Conservation (phyloP, 164 flowering plant genomes). For the Buxus sempervirens region DNA sequence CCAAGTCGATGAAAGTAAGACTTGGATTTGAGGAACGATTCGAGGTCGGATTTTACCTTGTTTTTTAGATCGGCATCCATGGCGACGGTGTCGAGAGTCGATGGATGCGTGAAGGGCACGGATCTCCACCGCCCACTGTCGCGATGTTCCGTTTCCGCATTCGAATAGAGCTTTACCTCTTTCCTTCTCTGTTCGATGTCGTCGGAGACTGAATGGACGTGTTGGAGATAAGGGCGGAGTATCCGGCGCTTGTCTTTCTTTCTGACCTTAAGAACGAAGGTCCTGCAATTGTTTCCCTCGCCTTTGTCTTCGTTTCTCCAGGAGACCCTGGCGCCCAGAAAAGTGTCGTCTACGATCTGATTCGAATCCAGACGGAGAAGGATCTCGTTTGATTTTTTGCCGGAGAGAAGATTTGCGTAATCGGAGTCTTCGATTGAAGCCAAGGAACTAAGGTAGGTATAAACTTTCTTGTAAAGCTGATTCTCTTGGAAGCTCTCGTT, state of each 20-base stretch:
- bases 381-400: constrained; percentile 52
- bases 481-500: constrained; percentile 56
- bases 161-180: constrained; percentile 46
- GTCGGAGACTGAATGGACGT: constrained; percentile 52
- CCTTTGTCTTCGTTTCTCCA: constrained; percentile 41
- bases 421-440: constrained; percentile 63
- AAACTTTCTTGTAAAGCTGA: constrained; percentile 47
- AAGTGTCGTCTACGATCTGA: constrained; percentile 47
- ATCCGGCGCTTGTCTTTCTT: constrained; percentile 54
- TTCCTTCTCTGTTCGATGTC: constrained; percentile 47
- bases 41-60: constrained; percentile 69
- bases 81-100: constrained; percentile 62
- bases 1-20: constrained; percentile 75
- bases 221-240: constrained; percentile 71
- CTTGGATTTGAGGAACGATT: constrained; percentile 59
- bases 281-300: constrained; percentile 3
- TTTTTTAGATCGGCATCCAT: constrained; percentile 69
- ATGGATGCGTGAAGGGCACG: constrained; percentile 67
- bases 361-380: constrained; percentile 43
- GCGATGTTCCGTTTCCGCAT: constrained; percentile 20
- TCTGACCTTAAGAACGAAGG: constrained; percentile 49
- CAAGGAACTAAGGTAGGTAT: constrained; percentile 50
- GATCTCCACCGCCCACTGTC: constrained; percentile 55
- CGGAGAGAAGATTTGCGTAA: constrained; percentile 58
- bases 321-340: constrained; percentile 49